Base-by-base conservation (phyloP, 2,329 filamentous ascomycete species). In the Gnomoniopsis smithogilvyi region DNA sequence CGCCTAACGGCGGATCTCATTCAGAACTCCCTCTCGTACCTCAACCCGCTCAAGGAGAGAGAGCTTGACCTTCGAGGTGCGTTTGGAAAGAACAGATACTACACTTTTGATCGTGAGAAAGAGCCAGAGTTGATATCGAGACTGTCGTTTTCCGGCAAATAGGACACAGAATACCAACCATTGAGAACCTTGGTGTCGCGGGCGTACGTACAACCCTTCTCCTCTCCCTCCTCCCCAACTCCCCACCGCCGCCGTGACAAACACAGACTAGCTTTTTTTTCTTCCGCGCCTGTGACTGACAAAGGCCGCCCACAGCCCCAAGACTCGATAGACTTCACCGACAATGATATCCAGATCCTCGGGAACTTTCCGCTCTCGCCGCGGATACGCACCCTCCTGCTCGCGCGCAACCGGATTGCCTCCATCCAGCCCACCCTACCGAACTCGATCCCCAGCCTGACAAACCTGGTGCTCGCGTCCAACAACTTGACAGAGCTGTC, bases 51-150 rank as follows among this genome's bases (percentile, higher is more conserved):
- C 76, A 96, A 95, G 80, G 95, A 99, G 84, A 92, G 95, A 77
- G 95, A 99, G 85, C 87, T 99, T 75, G 93, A 98, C 82, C 91
- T 99, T 70, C 88, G 95, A 96, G 95, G 95, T 98, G 90, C 87
- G 92, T 84, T 78, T 78, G 86, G 90, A 90, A 92, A 92, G 92
- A 87, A 83, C 91, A 94, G 92, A 95, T 96, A 86, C 92, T 96
- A 91, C 91, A 92, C 86, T 85, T 86, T 69, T 72, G 70, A 67
- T 72, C 70, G n/a, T 73, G 73, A 30, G 52, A 30, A n/a, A 43
- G 87, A 87, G 84, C 89, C 52, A 91, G 83, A 85, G 85, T 94
- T 95, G 88, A 96, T 93, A 90, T 78, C 85, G 82, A 82, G 79
- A 60, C 57, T 76, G 73, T 77, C 79, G 78, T 73, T 76, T 30